These are phyloP conservation scores for Antrodiella citrinella DNA, from an alignment of 768 basidiomycete genomes.

Conservation along the genomic window DNA sequence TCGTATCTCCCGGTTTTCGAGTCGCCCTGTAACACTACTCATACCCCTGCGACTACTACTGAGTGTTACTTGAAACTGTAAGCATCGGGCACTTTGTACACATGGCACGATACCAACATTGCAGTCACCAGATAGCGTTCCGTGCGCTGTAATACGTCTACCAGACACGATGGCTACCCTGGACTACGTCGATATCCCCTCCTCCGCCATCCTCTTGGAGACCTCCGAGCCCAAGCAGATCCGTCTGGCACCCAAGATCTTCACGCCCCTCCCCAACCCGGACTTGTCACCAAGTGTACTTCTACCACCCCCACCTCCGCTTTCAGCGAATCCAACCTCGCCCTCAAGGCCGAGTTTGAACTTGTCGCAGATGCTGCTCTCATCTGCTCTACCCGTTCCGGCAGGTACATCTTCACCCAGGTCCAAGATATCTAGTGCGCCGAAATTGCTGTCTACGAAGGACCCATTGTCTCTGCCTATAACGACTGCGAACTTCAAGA, in stretches of 20 bases:
- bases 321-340: slow-evolving; percentile 18
- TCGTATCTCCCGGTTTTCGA: no score
- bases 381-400: slow-evolving; percentile 14
- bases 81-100: no score
- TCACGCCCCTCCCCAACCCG: slow-evolving; percentile 20
- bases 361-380: slow-evolving; percentile 32
- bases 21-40: no score
- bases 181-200: slow-evolving; percentile 39
- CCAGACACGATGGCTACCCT: slow-evolving; percentile 33
- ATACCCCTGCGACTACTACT: no score
- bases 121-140: no score
- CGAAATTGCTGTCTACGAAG: slow-evolving; percentile 42
- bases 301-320: slow-evolving; percentile 2
- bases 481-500: slow-evolving; percentile 71
- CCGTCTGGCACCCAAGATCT: slow-evolving; percentile 17
- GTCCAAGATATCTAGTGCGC: slow-evolving; percentile 16
- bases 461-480: slow-evolving; percentile 74
- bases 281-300: slow-evolving; percentile 9
- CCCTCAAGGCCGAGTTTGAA: slow-evolving; percentile 15
- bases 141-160: no score
- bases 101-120: no score
- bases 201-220: slow-evolving; percentile 29
- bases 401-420: slow-evolving; percentile 14
- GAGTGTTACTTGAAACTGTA: no score
- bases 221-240: slow-evolving; percentile 15